A percentile compares a stretch with the other conserved stretches of the same genome.
Evolutionary conservation across 2,329 filamentous ascomycete species (phyloP).

Genomic region (Setomelanomma holmii): DNA sequence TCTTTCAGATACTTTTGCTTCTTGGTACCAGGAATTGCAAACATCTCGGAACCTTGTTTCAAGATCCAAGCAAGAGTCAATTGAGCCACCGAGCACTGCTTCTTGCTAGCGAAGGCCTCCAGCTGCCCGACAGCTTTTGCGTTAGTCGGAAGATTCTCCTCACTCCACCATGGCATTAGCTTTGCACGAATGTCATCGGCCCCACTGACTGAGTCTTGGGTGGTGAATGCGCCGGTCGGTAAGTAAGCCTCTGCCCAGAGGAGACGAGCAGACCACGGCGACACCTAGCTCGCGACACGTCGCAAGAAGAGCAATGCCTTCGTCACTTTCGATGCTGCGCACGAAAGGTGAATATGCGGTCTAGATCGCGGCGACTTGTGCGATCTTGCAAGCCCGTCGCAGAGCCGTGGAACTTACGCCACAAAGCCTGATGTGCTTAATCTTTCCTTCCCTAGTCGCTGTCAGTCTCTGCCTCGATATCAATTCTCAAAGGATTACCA

Average conservation of each 20-base stretch:
- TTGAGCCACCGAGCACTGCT: not conserved
- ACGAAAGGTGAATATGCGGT: not conserved
- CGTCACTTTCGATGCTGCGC: conserved; percentile 50
- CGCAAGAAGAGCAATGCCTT: conserved; percentile 34
- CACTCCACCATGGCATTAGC: not conserved
- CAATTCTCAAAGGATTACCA: too few species aligned
- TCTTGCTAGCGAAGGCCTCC: not conserved
- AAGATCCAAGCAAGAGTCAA: not conserved
- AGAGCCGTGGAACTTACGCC: not conserved
- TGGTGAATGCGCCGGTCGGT: not conserved
- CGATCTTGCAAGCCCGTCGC: not conserved
- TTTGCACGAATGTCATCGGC: not conserved
- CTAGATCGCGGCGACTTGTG: not conserved
- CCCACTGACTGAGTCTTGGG: not conserved
- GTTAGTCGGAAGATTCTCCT: not conserved
- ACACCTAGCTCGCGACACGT: conserved; percentile 50
- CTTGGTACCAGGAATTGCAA: not conserved
- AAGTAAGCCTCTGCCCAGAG: conserved; percentile 39
- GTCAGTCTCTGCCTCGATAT: too few species aligned
- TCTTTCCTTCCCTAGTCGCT: not conserved
- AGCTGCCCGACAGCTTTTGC: not conserved
- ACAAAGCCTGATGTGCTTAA: not conserved
- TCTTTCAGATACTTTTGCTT: not conserved
- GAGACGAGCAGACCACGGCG: conserved; percentile 41
- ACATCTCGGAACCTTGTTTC: not conserved